Base-by-base conservation (phyloP, 2,329 filamentous ascomycete genomes). In the Trichoderma sp. region DNA sequence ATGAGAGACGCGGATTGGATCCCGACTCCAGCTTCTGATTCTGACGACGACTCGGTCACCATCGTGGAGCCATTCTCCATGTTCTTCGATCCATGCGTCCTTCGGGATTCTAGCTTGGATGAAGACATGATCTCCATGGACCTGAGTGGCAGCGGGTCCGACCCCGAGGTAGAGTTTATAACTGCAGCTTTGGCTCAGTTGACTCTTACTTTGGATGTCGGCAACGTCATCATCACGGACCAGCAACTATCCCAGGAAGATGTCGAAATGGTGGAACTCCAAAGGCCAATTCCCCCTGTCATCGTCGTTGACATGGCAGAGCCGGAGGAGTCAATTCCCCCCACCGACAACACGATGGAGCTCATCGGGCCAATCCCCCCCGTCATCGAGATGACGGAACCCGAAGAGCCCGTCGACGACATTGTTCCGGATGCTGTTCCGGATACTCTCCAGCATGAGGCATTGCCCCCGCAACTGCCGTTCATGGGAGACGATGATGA, bases 111-210 rank as follows among this genome's bases (percentile, higher is more conserved):
- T 50, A n/a, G 26, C 36, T 28, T 59, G 61, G 68, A 71, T 36
- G 53, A 65, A 26, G 68, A 9, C 13, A 28, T 71, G 68, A 61
- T 15, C 50, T 65, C 61, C 61, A 34, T 70, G 26, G 61, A 65
- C 53, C 30, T 53, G 43, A 20, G n/a, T n/a, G 61, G 61, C 61
- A 30, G 26, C 36, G 13, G 15, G 53, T n/a, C 68, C 53, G 26
- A 65, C 68, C 17, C 34, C 36, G 61, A 66, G 26, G 68, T 66
- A 66, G 68, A 71, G 68, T 58, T 57, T 17, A 30, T 71, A 9
- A 66, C 68, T 65, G 68, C 61, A 66, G 68, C 68, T 71, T 26
- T 71, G 15, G 68, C 68, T 53, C 68, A 65, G 68, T 66, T 66
- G 36, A 26, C 50, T 66, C 36, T 66, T 39, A 50, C 50, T 17